Evolutionary conservation across 2,329 filamentous ascomycete species (phyloP), one percentile per base, ranked within the genome.

Genomic region (Colletotrichum nymphaeae): DNA sequence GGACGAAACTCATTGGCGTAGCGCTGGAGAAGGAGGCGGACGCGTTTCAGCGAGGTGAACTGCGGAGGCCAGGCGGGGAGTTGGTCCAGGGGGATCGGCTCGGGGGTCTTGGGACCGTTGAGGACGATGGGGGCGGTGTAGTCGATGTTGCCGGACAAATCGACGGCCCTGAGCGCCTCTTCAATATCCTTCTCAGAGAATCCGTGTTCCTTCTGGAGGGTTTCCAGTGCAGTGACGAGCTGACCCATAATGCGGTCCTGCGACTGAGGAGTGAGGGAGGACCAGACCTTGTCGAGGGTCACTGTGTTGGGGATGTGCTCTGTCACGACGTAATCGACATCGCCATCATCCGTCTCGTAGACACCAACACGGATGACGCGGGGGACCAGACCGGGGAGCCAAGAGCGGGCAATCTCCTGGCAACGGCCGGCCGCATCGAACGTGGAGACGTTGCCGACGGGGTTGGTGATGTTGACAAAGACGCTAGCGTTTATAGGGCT

Each of bases 341-440:
- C 7, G 53, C 37, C 28, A 7, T 53, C 37, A 9, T 28, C 11
- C n/a, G 19, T n/a, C 12, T 24, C 24, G 5, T 22, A 7, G 7
- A 59, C 11, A 26, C 64, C 55, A 26, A 60, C 26, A 26, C 64
- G 37, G 28, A 67, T 59, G 55, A 60, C 64, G 64, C 56, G 64
- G 7, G 64, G 64, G 22, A 67, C 64, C 24, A 35, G 55, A 7
- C 37, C 12, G 4, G 55, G 56, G 28, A 67, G 30, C 26, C 32
- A 52, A 24, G 37, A 24, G 35, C 56, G 64, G 4, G 64, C 64
- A 7, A 67, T 28, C n/a, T 67, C 64, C 30, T 67, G 64, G 4
- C 58, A 12, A 22, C 64, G 64, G 9, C 55, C 64, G 12, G 35
- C 64, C 19, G 32, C 7, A 28, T 60, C 37, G 8, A 67, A 67